Percentiles rank a stretch among this genome's conserved stretches.
Conservation (phyloP, 495 filamentous ascomycete genomes). For the Hyaloscypha bicolor region DNA sequence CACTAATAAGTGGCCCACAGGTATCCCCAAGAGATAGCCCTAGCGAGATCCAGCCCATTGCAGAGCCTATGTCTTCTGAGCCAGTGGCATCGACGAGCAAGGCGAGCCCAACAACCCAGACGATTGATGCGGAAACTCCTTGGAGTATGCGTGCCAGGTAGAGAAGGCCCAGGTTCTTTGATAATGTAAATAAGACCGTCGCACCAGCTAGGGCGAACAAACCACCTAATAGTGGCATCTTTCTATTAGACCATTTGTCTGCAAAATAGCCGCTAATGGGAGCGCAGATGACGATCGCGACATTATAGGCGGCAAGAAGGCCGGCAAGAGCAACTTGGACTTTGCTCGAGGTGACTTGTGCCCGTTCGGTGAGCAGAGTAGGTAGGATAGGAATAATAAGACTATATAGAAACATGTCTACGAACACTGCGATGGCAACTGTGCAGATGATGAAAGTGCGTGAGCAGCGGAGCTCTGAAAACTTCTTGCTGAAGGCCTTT, state of each 20-base stretch:
- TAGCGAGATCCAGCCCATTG: slow-evolving; percentile 11
- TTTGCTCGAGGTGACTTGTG: neutral
- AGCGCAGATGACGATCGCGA: neutral
- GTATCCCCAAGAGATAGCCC: neutral
- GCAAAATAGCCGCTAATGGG: neutral
- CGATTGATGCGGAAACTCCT: slow-evolving; percentile 11
- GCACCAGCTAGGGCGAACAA: no score
- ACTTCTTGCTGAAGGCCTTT: no score
- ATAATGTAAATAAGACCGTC: no score
- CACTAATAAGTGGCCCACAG: slow-evolving; percentile 7
- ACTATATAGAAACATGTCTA: neutral
- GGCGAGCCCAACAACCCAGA: slow-evolving; percentile 9
- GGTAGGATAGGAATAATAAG: slow-evolving; percentile 6
- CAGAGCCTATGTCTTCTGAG: neutral
- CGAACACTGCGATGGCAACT: neutral
- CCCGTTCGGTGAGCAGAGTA: neutral
- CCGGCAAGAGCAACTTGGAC: neutral
- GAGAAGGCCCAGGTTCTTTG: no score
- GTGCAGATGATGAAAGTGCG: neutral
- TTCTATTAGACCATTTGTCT: neutral
- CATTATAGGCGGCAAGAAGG: neutral
- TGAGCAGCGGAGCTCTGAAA: no score
- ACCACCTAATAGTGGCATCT: no score
- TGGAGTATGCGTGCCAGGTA: slow-evolving; percentile 4
- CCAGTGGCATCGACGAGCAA: slow-evolving; percentile 9